A percentile compares a stretch with the other conserved stretches of the same genome.
Conservation (phyloP, 2,329 filamentous ascomycete species). For the Sarocladium kiliense region DNA sequence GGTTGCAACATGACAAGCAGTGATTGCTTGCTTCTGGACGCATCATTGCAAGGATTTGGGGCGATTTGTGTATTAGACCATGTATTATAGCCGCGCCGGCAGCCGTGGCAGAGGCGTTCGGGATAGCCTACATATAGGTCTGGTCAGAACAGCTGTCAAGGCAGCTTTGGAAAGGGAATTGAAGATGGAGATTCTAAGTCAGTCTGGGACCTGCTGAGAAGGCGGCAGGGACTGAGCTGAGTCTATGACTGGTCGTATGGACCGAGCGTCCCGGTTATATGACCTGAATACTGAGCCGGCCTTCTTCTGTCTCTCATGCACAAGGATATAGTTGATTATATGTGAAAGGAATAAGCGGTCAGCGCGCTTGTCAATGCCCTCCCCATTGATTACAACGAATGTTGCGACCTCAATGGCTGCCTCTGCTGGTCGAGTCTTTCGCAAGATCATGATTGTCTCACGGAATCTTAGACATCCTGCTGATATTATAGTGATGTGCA, state of each 20-base stretch:
- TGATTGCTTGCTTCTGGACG: neutral
- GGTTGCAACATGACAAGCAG: conserved; percentile 23
- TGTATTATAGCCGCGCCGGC: neutral
- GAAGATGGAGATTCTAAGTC: neutral
- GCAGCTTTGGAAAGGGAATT: neutral
- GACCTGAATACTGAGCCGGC: neutral
- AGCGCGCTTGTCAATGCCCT: too few relatives aligned
- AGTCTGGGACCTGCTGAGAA: neutral
- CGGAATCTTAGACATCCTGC: neutral
- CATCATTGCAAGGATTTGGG: neutral
- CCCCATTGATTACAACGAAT: too few relatives aligned
- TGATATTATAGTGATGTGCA: neutral
- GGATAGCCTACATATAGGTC: neutral
- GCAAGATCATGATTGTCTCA: too few relatives aligned
- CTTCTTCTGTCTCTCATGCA: neutral
- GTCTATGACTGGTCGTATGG: too few relatives aligned
- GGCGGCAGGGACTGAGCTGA: too few relatives aligned
- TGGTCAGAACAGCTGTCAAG: neutral
- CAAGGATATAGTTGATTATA: too few relatives aligned
- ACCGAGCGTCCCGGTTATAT: neutral
- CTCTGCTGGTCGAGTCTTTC: too few relatives aligned
- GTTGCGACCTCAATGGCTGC: too few relatives aligned
- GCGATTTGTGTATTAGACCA: neutral
- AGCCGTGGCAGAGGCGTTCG: neutral
- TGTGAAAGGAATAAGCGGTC: too few relatives aligned